Evolutionary conservation across 805 yeast species (phyloP), one percentile per base, ranked within the genome.

Genomic region (Phaffomyces thermotolerans): DNA sequence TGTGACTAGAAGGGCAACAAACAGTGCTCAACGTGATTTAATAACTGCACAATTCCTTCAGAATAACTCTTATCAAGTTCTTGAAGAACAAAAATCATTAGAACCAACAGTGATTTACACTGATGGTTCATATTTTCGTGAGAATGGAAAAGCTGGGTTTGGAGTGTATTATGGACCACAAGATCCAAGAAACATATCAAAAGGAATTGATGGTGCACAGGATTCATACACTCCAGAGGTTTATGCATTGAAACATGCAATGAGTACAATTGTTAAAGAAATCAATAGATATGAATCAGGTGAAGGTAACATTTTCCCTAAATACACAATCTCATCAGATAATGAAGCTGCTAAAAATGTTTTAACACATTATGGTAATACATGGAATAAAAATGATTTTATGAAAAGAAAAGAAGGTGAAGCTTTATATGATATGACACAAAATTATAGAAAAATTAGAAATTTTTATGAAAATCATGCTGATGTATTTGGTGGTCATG

Each of bases 211-310:
- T 10, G 29, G 29, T 4, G 12, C 29, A 3, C 88, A 81, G 29
- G 87, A 95, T 1, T 90, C 88, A 53, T 89, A 85, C 50, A 64
- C 86, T 35, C 93, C 95, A 1, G 97, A 90, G 61, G 70, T 89
- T 8, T 59, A 66, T 13, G 97, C 95, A 0, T 70, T 84, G 17
- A 56, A 64, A 4, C 67, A 67, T 29, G 95, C 95, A 0, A 56
- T 84, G 45, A 57, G 58, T 6, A 51, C 55, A 8, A 68, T 81
- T 15, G 40, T 49, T 1, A 27, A 46, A 2, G 73, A 68, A 22
- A 58, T 70, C 43, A 51, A 54, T 4, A 40, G 48, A 10, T 54
- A 53, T 30, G 39, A 44, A n/a, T 37, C 40, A 0, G 52, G 49
- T 0, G 47, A 53, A 2, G 52, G 48, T 4, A 47, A 43, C 2